phyloP scores from a whole-genome alignment of 228 moss, liverwort and hornwort genomes.

The Sphagnum fallax region DNA sequence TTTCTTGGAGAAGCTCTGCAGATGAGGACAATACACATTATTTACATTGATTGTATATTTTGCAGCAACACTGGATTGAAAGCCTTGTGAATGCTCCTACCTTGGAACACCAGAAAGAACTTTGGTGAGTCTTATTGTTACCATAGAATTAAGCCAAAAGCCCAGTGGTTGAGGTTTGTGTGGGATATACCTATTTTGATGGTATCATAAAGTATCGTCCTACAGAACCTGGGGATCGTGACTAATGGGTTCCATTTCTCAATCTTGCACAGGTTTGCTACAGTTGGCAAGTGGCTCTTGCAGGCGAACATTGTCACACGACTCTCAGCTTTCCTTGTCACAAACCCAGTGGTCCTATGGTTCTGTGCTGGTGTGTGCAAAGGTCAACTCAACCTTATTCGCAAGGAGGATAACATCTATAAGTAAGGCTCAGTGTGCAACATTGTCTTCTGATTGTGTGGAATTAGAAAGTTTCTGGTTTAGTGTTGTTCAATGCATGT shows the following conservation, averaged over 20 bases:
- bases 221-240: too few relatives aligned
- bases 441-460: too few relatives aligned
- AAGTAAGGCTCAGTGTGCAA: slow-evolving; percentile 35
- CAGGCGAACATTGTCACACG: slow-evolving; percentile 74
- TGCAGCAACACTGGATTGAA: slow-evolving; percentile 89
- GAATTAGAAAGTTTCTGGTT: too few relatives aligned
- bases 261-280: slow-evolving; percentile 57
- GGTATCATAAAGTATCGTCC: too few relatives aligned
- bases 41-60: too few relatives aligned
- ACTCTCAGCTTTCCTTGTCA: slow-evolving; percentile 72
- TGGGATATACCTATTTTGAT: too few relatives aligned
- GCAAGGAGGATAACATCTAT: slow-evolving; percentile 92
- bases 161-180: too few relatives aligned
- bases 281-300: slow-evolving; percentile 89
- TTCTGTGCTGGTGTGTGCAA: slow-evolving; percentile 92
- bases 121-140: slow-evolving; percentile 30
- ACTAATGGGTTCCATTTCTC: too few relatives aligned
- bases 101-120: slow-evolving; percentile 87
- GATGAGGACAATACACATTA: too few relatives aligned
- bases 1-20: too few relatives aligned
- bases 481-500: too few relatives aligned
- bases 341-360: slow-evolving; percentile 88
- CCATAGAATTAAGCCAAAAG: too few relatives aligned
- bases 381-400: slow-evolving; percentile 81
- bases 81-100: slow-evolving; percentile 97